Base-by-base conservation (phyloP, 2,329 filamentous ascomycete genomes). In the Colletotrichum destructivum region DNA sequence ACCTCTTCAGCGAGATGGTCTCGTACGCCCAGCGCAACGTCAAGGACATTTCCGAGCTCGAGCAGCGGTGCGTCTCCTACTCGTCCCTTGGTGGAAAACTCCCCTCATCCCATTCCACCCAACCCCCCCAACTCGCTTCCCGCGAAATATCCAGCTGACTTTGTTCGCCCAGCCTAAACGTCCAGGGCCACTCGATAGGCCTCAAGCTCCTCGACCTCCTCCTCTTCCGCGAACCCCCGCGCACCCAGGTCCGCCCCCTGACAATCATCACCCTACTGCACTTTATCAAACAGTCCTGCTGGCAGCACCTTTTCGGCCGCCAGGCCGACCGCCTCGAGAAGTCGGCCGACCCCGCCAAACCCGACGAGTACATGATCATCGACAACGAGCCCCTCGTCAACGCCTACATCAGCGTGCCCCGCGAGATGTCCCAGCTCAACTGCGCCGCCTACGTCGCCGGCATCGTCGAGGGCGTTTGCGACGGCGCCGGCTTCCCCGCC, bases 351-450 rank as follows among this genome's bases (percentile, higher is more conserved):
- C 92, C 93, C 11, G 90, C 92, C 64, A 96, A 95, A 63, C 92
- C 94, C 11, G 94, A 96, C 77, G 96, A 98, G 85, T 99, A 98
- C 87, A 98, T 99, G 96, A 96, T 99, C 77, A 94, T 95, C 77
- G 96, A 99, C 84, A 98, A 99, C 83, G 96, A 98, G 81, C 96
- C 96, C 26, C 88, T 98, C 62, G 96, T 98, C 49, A 98, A 98
- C 83, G 92, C 93, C 74, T 98, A 96, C 84, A 93, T 99, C 79
- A 94, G 91, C 77, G 93, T 98, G 64, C 96, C 96, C 18, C 93
- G 93, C 78, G 96, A 99, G 84, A 97, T 99, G 94, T 95, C 90
- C 83, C 94, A 96, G 88, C 88, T 99, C 78, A 98, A 98, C 82
- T 98, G 96, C 82, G 96, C 96, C 21, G 96, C 96, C 12, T 99